Evolutionary conservation across 1,284 basidiomycete genomes (phyloP).

Genomic region (Amylostereum areolatum): DNA sequence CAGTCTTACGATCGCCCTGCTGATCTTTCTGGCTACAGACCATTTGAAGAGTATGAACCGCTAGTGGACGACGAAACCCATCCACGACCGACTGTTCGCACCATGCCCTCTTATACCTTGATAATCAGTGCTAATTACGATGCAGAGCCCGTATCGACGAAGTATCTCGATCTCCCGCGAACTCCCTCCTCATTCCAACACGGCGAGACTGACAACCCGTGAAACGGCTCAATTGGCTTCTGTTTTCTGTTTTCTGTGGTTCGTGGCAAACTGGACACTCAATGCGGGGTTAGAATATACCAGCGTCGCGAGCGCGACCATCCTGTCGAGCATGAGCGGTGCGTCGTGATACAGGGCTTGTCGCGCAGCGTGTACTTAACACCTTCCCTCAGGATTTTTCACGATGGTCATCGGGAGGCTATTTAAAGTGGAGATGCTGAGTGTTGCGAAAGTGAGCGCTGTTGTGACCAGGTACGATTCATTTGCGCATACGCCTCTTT

Average conservation of each 20-base stretch:
- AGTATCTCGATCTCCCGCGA: conserved; percentile 7
- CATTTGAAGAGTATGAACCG: conserved; percentile 29
- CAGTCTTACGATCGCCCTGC: not conserved
- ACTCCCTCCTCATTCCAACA: too few relatives aligned
- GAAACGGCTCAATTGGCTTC: conserved; percentile 78
- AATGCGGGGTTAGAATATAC: conserved; percentile 82
- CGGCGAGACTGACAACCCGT: conserved; percentile 52
- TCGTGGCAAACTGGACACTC: conserved; percentile 86
- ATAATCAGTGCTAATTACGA: not conserved
- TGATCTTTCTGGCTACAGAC: conserved; percentile 9
- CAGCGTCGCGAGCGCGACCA: conserved; percentile 86
- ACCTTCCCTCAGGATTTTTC: conserved; percentile 75
- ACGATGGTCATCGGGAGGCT: conserved; percentile 85
- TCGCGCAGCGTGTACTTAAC: not conserved
- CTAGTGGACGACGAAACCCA: conserved; percentile 26
- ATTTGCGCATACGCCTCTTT: not conserved
- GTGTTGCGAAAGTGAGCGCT: conserved; percentile 71
- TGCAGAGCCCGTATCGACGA: conserved; percentile 9
- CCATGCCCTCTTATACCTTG: too few relatives aligned
- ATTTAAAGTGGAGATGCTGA: conserved; percentile 79
- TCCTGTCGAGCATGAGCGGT: conserved; percentile 87
- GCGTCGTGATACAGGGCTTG: conserved; percentile 23
- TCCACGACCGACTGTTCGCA: not conserved
- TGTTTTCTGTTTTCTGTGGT: conserved; percentile 83
- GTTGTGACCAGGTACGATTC: conserved; percentile 69